These are phyloP conservation scores for Ceratocystis harringtonii DNA, from an alignment of 2,329 filamentous ascomycete species.

Conservation along the genomic window DNA sequence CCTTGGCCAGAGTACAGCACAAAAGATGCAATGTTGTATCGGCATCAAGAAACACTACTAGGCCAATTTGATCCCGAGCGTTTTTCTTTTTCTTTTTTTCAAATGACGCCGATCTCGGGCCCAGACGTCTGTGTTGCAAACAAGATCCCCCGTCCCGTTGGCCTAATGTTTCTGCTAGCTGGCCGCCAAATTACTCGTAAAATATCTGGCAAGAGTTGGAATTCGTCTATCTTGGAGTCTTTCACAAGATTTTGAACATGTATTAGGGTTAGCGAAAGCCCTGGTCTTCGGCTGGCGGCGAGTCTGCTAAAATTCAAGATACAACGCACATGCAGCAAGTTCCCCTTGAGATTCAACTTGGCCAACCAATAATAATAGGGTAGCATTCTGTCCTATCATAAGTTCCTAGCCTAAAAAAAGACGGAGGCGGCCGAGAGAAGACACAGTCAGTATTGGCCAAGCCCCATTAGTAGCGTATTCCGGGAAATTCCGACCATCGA, in stretches of 20 bases:
- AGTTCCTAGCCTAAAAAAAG: not conserved
- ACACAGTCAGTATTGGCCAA: not conserved
- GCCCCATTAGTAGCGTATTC: not conserved
- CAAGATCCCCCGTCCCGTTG: too few species aligned
- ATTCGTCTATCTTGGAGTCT: too few species aligned
- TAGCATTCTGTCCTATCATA: not conserved
- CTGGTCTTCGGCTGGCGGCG: too few species aligned
- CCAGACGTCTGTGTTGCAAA: not conserved
- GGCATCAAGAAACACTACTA: not conserved
- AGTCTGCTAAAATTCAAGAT: too few species aligned
- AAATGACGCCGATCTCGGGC: constrained; percentile 3
- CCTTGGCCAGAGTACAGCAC: not conserved
- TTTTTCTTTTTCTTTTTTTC: not conserved
- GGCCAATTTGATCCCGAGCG: not conserved
- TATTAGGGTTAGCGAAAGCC: too few species aligned
- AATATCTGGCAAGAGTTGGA: not conserved
- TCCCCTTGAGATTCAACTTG: not conserved
- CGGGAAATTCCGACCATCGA: not conserved
- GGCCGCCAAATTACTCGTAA: too few species aligned
- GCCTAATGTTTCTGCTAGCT: too few species aligned
- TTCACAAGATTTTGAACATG: too few species aligned
- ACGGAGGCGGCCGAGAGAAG: constrained; percentile 2
- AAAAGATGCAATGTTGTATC: not conserved
- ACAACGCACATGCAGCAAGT: not conserved
- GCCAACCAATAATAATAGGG: not conserved